Evolutionary conservation across 371 early-diverging fungal genomes (phyloP).

Genomic region (Rhizopus arrhizus): DNA sequence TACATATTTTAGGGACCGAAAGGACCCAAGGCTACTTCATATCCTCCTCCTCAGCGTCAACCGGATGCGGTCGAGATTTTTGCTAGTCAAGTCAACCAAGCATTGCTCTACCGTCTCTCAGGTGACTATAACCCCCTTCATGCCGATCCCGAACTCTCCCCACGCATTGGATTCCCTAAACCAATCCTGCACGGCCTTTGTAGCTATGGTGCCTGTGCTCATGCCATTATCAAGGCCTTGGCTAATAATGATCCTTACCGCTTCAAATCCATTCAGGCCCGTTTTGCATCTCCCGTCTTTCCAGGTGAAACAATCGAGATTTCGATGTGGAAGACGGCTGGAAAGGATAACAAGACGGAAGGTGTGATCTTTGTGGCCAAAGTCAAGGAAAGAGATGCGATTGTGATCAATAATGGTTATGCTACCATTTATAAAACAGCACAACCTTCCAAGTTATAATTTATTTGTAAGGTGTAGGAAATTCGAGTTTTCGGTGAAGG

Average conservation of each 20-base stretch:
- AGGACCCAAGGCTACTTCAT: conserved; percentile 57
- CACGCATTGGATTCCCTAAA: conserved; percentile 66
- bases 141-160: conserved; percentile 65
- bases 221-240: conserved; percentile 60
- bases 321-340: conserved; percentile 71
- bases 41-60: conserved; percentile 58
- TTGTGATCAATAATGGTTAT: conserved; percentile 56
- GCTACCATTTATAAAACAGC: conserved; percentile 38
- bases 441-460: conserved; percentile 31
- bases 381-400: conserved; percentile 52
- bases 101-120: conserved; percentile 70
- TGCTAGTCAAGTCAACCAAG: conserved; percentile 57
- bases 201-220: conserved; percentile 67
- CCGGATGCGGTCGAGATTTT: conserved; percentile 62
- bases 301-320: conserved; percentile 73
- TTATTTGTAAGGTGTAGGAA: conserved; percentile 59
- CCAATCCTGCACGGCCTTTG: conserved; percentile 78
- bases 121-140: conserved; percentile 81
- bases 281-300: conserved; percentile 74
- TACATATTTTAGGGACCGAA: conserved; percentile 54
- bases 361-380: conserved; percentile 58
- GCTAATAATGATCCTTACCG: conserved; percentile 57
- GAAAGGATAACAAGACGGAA: conserved; percentile 39
- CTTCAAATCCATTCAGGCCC: conserved; percentile 66
- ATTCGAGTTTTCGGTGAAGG: conserved; percentile 68